Conservation (phyloP, 2,329 filamentous ascomycete species). For the Graphilbum ipis-grandicollis region DNA sequence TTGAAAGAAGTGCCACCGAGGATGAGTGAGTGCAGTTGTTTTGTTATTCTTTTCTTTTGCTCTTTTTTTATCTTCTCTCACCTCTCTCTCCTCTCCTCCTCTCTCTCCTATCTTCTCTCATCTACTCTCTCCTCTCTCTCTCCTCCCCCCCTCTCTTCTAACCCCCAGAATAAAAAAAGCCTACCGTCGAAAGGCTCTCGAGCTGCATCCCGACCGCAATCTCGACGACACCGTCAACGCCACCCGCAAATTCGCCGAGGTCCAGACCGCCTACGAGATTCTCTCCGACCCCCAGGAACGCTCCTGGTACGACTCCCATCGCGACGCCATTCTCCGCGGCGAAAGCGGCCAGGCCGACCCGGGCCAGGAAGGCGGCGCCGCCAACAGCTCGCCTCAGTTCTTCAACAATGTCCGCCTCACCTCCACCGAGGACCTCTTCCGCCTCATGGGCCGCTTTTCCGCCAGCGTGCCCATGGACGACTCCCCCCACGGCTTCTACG, state of each 20-base stretch:
- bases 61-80: too few species aligned
- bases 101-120: too few species aligned
- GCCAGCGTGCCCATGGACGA: conserved; percentile 65
- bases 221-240: conserved; percentile 66
- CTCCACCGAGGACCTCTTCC: conserved; percentile 61
- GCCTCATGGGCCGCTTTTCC: conserved; percentile 66
- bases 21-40: conserved; percentile 53
- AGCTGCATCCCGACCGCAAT: conserved; percentile 91
- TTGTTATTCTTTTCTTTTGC: too few species aligned
- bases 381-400: conserved; percentile 18
- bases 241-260: conserved; percentile 73
- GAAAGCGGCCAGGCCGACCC: conserved; percentile 26
- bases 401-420: conserved; percentile 57
- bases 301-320: conserved; percentile 94
- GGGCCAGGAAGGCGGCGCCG: conserved; percentile 20
- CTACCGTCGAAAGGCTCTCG: conserved; percentile 77
- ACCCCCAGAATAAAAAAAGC: conserved; percentile 66
- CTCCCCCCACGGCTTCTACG: conserved; percentile 68
- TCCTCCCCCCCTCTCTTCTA: too few species aligned
- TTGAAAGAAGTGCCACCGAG: conserved; percentile 56
- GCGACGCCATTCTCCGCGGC: conserved; percentile 63
- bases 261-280: conserved; percentile 90
- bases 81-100: too few species aligned
- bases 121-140: too few species aligned
- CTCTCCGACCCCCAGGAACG: conserved; percentile 89